A percentile compares a stretch with the other conserved stretches of the same genome.
phyloP scores from a whole-genome alignment of 1,284 basidiomycete genomes.

The Amylostereum areolatum region DNA sequence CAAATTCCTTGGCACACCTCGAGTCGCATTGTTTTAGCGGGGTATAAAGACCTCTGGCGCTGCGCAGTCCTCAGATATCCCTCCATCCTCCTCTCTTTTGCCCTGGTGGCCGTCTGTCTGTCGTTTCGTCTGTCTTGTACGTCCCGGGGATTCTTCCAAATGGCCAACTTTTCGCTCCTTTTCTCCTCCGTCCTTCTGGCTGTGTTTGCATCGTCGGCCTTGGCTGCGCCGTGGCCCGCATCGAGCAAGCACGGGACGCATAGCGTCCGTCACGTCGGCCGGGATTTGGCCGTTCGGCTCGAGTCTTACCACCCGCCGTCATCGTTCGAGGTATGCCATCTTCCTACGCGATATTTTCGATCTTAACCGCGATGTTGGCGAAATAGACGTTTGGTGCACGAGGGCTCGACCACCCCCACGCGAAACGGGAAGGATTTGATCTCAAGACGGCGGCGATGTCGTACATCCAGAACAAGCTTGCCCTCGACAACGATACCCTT shows the following conservation, averaged over 20 bases:
- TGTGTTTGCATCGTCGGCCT: constrained; percentile 20
- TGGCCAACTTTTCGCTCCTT: constrained; percentile 21
- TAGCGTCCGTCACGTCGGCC: constrained; percentile 27
- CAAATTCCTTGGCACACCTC: no score
- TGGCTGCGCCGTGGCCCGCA: constrained; percentile 23
- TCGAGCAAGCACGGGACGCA: constrained; percentile 33
- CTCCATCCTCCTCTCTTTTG: no score
- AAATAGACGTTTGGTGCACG: constrained; percentile 34
- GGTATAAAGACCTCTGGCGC: no score
- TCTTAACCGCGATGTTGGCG: not conserved
- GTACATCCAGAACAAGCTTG: constrained; percentile 23
- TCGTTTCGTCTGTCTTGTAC: no score
- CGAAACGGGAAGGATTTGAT: constrained; percentile 22
- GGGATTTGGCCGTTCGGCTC: constrained; percentile 21
- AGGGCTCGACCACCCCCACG: constrained; percentile 28
- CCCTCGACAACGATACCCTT: constrained; percentile 18
- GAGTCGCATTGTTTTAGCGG: no score
- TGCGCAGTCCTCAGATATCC: no score
- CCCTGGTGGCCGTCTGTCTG: no score
- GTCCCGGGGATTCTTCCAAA: not conserved
- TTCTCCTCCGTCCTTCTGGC: constrained; percentile 24
- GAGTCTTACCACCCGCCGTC: constrained; percentile 38
- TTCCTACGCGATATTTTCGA: not conserved
- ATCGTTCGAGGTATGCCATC: constrained; percentile 31
- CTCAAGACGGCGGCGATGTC: constrained; percentile 22